Percentiles rank a stretch among this genome's conserved stretches.
Evolutionary conservation across 352 stramenopile species (phyloP).

Genomic region (Phytophthora pini): DNA sequence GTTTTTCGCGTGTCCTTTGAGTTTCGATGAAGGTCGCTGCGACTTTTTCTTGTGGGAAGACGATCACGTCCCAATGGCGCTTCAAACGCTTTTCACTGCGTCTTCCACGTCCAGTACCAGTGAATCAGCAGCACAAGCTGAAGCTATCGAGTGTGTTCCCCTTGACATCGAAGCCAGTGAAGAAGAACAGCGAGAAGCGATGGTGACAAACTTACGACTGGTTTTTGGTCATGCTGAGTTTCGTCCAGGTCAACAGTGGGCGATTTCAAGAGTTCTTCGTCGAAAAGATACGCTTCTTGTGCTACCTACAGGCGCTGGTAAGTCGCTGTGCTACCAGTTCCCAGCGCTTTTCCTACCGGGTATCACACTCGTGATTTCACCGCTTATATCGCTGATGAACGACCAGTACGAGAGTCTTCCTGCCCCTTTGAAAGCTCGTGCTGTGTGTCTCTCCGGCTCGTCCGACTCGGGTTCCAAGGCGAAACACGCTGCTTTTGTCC

Average conservation of each 20-base stretch:
- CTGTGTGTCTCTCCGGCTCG: conserved; percentile 62
- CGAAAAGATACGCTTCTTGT: conserved; percentile 90
- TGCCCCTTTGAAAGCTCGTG: conserved; percentile 56
- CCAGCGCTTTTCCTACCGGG: conserved; percentile 84
- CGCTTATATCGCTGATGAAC: conserved; percentile 94
- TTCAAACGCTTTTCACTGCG: conserved; percentile 58
- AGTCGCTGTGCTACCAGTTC: conserved; percentile 98
- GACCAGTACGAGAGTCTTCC: conserved; percentile 91
- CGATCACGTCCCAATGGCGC: conserved; percentile 68
- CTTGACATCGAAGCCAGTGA: conserved; percentile 57
- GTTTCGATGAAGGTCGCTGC: conserved; percentile 80
- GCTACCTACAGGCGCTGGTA: conserved; percentile 97
- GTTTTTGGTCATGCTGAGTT: conserved; percentile 89
- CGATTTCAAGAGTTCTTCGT: conserved; percentile 75
- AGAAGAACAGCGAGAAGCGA: conserved; percentile 48
- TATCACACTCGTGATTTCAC: conserved; percentile 93
- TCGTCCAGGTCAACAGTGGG: conserved; percentile 83
- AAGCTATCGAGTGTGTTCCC: conserved; percentile 52
- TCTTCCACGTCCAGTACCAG: conserved; percentile 10
- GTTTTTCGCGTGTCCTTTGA: conserved; percentile 79
- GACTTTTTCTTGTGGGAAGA: conserved; percentile 89
- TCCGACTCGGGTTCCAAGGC: conserved; percentile 49
- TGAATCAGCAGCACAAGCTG: conserved; percentile 31
- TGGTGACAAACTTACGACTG: conserved; percentile 77
- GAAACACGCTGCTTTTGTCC: conserved; percentile 70